phyloP scores from a whole-genome alignment of 768 basidiomycete genomes.

The Russula olivacea region DNA sequence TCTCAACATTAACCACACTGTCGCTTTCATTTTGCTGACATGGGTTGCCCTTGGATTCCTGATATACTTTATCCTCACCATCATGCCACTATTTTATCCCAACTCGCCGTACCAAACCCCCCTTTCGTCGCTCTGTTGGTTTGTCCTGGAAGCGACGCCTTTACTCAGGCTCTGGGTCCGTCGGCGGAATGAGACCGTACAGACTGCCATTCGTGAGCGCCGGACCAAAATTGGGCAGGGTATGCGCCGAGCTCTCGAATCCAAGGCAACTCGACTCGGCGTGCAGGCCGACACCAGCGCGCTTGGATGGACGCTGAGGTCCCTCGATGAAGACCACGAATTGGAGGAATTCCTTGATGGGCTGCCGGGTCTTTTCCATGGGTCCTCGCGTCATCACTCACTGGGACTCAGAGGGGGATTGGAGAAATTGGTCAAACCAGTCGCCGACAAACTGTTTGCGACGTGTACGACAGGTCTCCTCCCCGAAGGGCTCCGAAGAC shows the following conservation, averaged over 20 bases:
- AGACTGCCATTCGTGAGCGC: neutral
- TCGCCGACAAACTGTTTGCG: neutral
- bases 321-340: conserved; percentile 15
- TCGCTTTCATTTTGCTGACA: conserved; percentile 6
- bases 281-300: conserved; percentile 2
- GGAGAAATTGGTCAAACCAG: neutral
- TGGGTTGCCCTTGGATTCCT: neutral
- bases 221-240: neutral
- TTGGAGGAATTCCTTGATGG: conserved; percentile 16
- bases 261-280: neutral
- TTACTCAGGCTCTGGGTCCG: conserved; percentile 8
- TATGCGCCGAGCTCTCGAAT: conserved; percentile 12
- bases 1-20: conserved; percentile 4
- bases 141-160: neutral
- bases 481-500: neutral
- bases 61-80: conserved; percentile 12
- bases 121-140: conserved; percentile 14
- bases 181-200: neutral
- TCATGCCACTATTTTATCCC: conserved; percentile 14
- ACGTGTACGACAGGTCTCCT: conserved; percentile 13
- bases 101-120: conserved; percentile 23
- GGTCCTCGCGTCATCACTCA: neutral
- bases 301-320: conserved; percentile 11
- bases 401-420: neutral
- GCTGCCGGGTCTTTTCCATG: conserved; percentile 10